Evolutionary conservation across 495 filamentous ascomycete genomes (phyloP).

Genomic region (Bryoglossum gracile): DNA sequence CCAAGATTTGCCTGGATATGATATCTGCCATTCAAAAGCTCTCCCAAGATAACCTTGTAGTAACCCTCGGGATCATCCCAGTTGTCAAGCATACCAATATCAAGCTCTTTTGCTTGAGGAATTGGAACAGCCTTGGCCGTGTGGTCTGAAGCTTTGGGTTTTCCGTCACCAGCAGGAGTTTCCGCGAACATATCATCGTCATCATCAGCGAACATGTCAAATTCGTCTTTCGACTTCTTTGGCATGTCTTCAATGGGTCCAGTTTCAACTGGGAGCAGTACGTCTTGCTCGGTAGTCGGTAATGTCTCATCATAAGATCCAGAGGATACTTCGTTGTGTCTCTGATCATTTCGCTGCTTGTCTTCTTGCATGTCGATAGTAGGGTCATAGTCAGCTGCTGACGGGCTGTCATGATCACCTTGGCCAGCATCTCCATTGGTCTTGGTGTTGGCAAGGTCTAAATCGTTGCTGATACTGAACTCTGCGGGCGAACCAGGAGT

Average conservation of each 20-base stretch:
- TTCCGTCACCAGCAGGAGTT: slow-evolving; percentile 25
- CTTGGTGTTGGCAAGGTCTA: slow-evolving; percentile 60
- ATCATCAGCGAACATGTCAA: slow-evolving; percentile 95
- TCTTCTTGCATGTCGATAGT: slow-evolving; percentile 91
- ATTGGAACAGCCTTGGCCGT: slow-evolving; percentile 34
- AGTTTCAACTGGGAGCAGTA: slow-evolving; percentile 37
- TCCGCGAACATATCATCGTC: slow-evolving; percentile 85
- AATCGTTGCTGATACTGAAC: slow-evolving; percentile 36
- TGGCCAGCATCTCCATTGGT: slow-evolving; percentile 41
- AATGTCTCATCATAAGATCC: slow-evolving; percentile 54
- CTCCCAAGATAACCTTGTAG: slow-evolving; percentile 84
- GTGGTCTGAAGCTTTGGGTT: slow-evolving; percentile 27
- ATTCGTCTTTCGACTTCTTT: slow-evolving; percentile 44
- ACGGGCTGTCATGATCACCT: slow-evolving; percentile 67
- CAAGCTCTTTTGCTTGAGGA: slow-evolving; percentile 56
- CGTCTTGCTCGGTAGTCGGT: slow-evolving; percentile 43
- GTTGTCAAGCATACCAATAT: slow-evolving; percentile 81
- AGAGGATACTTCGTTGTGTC: slow-evolving; percentile 52
- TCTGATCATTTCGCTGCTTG: slow-evolving; percentile 58
- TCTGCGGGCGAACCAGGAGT: slow-evolving; percentile 39
- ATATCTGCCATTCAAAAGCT: slow-evolving; percentile 82
- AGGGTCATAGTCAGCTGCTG: slow-evolving; percentile 94
- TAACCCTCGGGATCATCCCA: slow-evolving; percentile 94
- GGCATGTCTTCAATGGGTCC: slow-evolving; percentile 8
- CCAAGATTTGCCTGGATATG: slow-evolving; percentile 82